A percentile compares a stretch with the other conserved stretches of the same genome.
phyloP scores from a whole-genome alignment of 345 rosid genomes.

The Psidium guajava region DNA sequence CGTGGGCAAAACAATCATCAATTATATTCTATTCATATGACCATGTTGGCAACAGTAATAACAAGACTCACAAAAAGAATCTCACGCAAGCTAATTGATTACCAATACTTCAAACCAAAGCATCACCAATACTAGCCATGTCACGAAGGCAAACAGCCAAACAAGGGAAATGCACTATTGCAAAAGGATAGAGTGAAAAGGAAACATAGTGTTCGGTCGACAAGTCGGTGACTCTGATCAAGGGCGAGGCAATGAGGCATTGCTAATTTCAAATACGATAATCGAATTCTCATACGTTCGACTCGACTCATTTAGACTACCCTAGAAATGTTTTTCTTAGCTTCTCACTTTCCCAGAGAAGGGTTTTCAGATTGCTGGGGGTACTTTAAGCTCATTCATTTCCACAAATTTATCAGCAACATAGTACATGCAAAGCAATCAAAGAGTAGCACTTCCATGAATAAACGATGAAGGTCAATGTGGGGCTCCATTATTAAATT shows the following conservation, averaged over 20 bases:
- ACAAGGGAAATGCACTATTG: not conserved
- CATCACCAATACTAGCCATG: not conserved
- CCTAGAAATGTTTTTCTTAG: not conserved
- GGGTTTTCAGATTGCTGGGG: not conserved
- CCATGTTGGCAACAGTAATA: not conserved
- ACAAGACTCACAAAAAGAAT: not conserved
- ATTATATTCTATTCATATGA: not conserved
- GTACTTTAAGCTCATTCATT: not conserved
- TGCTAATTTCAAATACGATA: not conserved
- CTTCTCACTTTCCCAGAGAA: not conserved
- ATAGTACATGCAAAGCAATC: not conserved
- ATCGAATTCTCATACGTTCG: not conserved
- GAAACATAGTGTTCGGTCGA: not conserved
- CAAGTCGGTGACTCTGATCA: not conserved
- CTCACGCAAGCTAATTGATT: not conserved
- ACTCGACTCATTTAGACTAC: not conserved
- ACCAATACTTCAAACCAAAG: not conserved
- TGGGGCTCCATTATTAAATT: not conserved
- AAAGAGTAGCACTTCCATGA: not conserved
- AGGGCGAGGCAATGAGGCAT: not conserved
- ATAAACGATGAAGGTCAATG: not conserved
- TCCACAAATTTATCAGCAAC: not conserved
- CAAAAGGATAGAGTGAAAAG: not conserved
- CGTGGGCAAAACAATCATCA: not conserved
- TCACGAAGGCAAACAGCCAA: not conserved